phyloP scores from a whole-genome alignment of 1,284 basidiomycete species.

The Amylostereum chailletii region DNA sequence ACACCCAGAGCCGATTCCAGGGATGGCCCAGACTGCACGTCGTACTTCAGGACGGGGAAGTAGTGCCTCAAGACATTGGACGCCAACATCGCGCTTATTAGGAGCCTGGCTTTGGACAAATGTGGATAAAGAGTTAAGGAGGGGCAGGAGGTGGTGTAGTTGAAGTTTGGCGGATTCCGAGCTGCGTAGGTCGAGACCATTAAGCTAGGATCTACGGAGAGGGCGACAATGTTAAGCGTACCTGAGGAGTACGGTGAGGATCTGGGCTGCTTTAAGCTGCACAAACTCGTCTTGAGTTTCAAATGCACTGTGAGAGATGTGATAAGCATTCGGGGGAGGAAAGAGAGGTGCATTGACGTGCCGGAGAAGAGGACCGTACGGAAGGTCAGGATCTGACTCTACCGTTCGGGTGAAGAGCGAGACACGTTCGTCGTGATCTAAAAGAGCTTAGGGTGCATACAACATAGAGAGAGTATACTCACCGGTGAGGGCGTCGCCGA shows the following conservation, averaged over 20 bases:
- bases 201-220: neutral
- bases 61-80: slow-evolving; percentile 86
- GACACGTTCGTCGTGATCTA: slow-evolving; percentile 76
- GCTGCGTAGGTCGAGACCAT: slow-evolving; percentile 23
- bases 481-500: slow-evolving; percentile 87
- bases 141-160: slow-evolving; percentile 52
- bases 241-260: slow-evolving; percentile 83
- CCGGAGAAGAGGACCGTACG: slow-evolving; percentile 81
- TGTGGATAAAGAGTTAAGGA: slow-evolving; percentile 55
- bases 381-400: slow-evolving; percentile 68
- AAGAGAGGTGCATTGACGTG: slow-evolving; percentile 23
- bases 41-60: slow-evolving; percentile 76
- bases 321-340: slow-evolving; percentile 8
- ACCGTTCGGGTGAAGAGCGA: slow-evolving; percentile 58
- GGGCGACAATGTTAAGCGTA: slow-evolving; percentile 18
- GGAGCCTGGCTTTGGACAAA: slow-evolving; percentile 55
- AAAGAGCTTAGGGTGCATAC: neutral
- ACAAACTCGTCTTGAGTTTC: slow-evolving; percentile 90
- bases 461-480: slow-evolving; percentile 12
- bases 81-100: slow-evolving; percentile 81
- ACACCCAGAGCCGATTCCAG: slow-evolving; percentile 62
- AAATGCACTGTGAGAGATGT: slow-evolving; percentile 44
- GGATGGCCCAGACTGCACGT: slow-evolving; percentile 60
- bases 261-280: slow-evolving; percentile 83
- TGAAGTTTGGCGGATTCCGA: slow-evolving; percentile 46